Base-by-base conservation (phyloP, 2,329 filamentous ascomycete species). In the Paecilomyces sp. region DNA sequence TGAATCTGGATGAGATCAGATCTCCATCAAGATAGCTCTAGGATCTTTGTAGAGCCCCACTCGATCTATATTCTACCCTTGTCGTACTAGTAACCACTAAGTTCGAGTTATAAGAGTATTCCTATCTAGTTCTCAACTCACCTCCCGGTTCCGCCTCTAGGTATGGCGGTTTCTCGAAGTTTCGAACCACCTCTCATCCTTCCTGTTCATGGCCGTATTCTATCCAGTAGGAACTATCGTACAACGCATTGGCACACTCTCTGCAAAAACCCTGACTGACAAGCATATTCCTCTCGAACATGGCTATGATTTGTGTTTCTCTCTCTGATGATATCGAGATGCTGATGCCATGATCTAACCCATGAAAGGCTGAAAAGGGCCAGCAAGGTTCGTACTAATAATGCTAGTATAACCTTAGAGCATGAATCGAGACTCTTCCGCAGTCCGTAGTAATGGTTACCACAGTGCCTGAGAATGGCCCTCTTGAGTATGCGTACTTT, bases 241-340 rank as follows among this genome's bases (percentile, higher is more conserved):
- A 7, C 59, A 61, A 12, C 62, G 65, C 3, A 6, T 68, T 3
- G 68, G 69, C 3, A 57, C 50, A 9, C 55, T 72, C 6, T 34
- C 69, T n/a, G 63, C 69, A 22, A 0, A 66, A 68, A 1, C 70
- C 69, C 3, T 57, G 67, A 18, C 67, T 72, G 24, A 68, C 67
- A 30, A 66, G 68, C 24, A 57, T 68, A 12, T 72, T 69, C 60
- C 59, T n/a, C 12, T 41, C n/a, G 5, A n/a, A 7, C 5, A 15
- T 41, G 36, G 1, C n/a, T 12, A 12, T 41, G 36, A 12, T n/a
- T 41, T 4, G 13, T 13, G 36, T 41, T 41, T 5, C 36, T n/a
- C n/a, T 41, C n/a, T 12, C 36, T 15, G 13, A n/a, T 1, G 36
- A n/a, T 15, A 41, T 41, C 13, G 11, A 41, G 13, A 1, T 41